Base-by-base conservation (phyloP, 306 rosid species). In the Malus orientalis region DNA sequence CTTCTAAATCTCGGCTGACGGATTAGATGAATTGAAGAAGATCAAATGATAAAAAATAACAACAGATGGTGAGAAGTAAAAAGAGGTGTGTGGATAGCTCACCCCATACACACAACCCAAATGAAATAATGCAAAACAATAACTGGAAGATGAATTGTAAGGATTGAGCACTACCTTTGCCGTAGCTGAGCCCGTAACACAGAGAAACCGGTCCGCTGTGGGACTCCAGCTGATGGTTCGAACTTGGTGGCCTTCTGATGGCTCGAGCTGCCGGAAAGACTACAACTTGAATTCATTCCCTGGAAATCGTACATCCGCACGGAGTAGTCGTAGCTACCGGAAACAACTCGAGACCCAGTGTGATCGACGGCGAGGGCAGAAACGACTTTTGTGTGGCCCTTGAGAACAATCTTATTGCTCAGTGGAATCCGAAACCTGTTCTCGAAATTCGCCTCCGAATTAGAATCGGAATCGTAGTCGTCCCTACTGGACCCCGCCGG, bases 211-310 rank as follows among this genome's bases (percentile, higher is more conserved):
- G 59, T 95, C 97, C 0, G 97, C 90, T 3, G 90, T 85, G 20
- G 98, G 97, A 79, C 98, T 95, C 98, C 97, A 92, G 86, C 98
- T 95, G 40, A 95, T 75, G 76, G 83, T 88, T 61, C 98, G 95
- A 76, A 95, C 88, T 87, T 95, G 98, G 81, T 95, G 98, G 57
- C 98, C 98, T 87, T 95, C 98, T 74, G 49, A 92, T 18, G 97
- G 98, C 79, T 95, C 98, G 75, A 95, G 79, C 86, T 90, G 96
- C 76, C 97, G 86, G 84, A 95, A 95, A 19, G 97, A 95, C 80
- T 87, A 84, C 88, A 95, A 54, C 73, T 90, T 72, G 97, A 83
- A 84, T 84, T 92, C 98, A 92, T 95, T 69, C 98, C 98, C 88
- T 95, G 97, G 71, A 95, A 95, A 67, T 95, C 98, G 70, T 88